Base-by-base conservation (phyloP, 352 stramenopile species). In the Peronospora farinosa region DNA sequence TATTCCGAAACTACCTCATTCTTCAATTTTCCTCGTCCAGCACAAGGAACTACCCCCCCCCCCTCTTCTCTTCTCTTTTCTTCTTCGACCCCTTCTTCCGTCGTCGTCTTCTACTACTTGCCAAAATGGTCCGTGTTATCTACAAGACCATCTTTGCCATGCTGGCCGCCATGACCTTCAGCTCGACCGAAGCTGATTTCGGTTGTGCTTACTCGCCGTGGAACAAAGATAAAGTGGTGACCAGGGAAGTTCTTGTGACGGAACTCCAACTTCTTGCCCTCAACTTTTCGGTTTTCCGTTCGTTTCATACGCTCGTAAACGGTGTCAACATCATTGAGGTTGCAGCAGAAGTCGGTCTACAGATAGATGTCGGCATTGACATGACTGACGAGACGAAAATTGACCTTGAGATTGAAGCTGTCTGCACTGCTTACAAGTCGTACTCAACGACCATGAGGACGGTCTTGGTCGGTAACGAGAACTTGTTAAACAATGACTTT, bases 401-500 rank as follows among this genome's bases (percentile, higher is more conserved):
- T n/a, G 51, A 74, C n/a, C 47, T 39, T 27, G 72, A 86, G 50
- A 80, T 91, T 51, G 30, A 78, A 25, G 77, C 80, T 19, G 75
- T 76, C 17, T 79, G 81, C 52, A 53, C 63, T 5, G 80, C 72
- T 32, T 79, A 69, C 23, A 36, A 60, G 31, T 42, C 38, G 17
- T 58, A 81, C 50, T 60, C 74, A 0, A 31, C 49, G 12, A 53
- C 42, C 0, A 60, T 91, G n/a, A 54, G 84, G 17, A 63, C 61
- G 7, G 67, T 91, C 39, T 88, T 74, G 58, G 76, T 85, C 23
- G 80, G 80, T 35, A 91, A 88, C 67, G 80, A 91, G 48, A 68
- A 83, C 69, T 62, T 91, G 13, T 48, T 61, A 37, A 84, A 84
- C 59, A 56, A 64, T 25, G 60, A 47, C 49, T 82, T 73, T 35